Evolutionary conservation across 768 basidiomycete species (phyloP), one percentile per base, ranked within the genome.

Genomic region (Punctularia strigosozonata): DNA sequence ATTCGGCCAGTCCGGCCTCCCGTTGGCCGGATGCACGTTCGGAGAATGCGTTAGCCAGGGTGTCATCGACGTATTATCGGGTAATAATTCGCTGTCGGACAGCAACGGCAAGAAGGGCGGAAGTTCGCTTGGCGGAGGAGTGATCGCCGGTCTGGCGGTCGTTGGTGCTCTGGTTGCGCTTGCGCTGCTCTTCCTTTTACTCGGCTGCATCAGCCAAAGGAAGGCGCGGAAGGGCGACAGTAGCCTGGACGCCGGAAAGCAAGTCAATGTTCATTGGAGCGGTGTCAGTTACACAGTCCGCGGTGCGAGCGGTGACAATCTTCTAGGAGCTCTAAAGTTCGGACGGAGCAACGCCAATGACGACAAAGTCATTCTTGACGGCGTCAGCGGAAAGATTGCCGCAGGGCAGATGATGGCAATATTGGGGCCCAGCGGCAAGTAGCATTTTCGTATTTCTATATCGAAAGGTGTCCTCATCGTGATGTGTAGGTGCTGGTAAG

Each of bases 401-500:
- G 75, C 87, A 0, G 90, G 92, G 7, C 73, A 84, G 44, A 77
- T 95, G 65, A 79, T 89, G 71, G 86, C 85, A n/a, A 75, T 95
- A 40, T 70, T 97, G 3, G 92, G 92, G 1, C 90, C 92, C 0
- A 86, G 83, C 48, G 91, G 90, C 66, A 50, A 45, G 60, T 60
- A 14, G 5, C 20, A n/a, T 4, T 35, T 22, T 41, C 34, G n/a
- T 5, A 23, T 32, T 18, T 19, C 25, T 18, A 34, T 23, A 25
- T 35, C n/a, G n/a, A n/a, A n/a, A n/a, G n/a, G 8, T 36, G n/a
- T 13, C 17, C 42, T 36, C 38, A 38, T 12, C 25, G 39, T 26
- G 18, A 10, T 17, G 3, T 41, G 19, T 38, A 76, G 78, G 80
- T 40, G 87, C 89, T 14, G 90, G 90, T 31, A 94, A 94, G 58